Evolutionary conservation across 805 yeast species (phyloP).

Genomic region (Sugiyamaella qingdaonensis): DNA sequence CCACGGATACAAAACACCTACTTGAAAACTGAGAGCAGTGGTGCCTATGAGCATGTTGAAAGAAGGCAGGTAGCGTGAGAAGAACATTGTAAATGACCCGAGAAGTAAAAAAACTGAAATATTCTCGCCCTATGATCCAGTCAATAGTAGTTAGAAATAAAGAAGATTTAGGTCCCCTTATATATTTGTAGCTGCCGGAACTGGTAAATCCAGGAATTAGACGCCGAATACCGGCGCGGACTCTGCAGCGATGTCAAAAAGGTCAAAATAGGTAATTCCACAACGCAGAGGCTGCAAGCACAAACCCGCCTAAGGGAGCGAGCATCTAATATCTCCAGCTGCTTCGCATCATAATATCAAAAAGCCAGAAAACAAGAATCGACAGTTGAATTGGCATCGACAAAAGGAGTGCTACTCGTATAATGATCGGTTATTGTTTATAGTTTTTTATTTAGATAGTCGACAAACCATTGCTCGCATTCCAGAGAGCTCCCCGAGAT

Average conservation of each 20-base stretch:
- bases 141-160: neutral
- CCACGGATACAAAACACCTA: constrained; percentile 17
- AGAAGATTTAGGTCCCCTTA: neutral
- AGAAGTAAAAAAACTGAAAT: neutral
- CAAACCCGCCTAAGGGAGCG: no score
- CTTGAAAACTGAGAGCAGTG: constrained; percentile 18
- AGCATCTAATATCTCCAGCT: no score
- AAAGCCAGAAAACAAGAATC: no score
- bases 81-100: constrained; percentile 7
- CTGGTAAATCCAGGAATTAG: neutral
- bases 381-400: no score
- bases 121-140: neutral
- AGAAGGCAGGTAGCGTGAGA: constrained; percentile 16
- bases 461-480: no score
- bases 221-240: neutral
- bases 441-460: no score
- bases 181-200: neutral
- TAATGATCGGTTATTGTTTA: no score
- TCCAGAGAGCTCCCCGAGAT: no score
- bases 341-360: no score
- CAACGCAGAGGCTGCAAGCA: neutral
- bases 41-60: constrained; percentile 19
- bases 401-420: no score
- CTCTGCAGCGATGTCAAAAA: constrained; percentile 3
- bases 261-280: constrained; percentile 2